Conservation (phyloP, 2,329 filamentous ascomycete genomes). For the Rutstroemia sp. region DNA sequence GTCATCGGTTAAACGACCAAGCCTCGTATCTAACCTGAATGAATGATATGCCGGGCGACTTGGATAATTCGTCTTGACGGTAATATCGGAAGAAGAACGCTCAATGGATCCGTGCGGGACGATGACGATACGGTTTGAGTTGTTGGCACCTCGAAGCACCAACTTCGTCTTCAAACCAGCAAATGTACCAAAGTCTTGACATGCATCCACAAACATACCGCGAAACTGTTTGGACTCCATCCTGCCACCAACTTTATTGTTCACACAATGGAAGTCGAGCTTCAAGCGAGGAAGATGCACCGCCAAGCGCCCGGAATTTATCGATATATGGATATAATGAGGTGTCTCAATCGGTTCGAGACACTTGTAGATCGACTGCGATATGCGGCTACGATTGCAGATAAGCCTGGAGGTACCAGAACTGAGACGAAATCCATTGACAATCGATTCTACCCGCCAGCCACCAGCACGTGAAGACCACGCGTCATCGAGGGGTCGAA, state of each 20-base stretch:
- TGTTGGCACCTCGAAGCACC: conserved; percentile 32
- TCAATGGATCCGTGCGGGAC: not conserved
- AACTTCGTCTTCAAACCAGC: conserved; percentile 43
- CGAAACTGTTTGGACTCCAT: conserved; percentile 40
- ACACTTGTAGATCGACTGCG: conserved; percentile 14
- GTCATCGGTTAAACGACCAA: conserved; percentile 44
- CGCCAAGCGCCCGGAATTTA: conserved; percentile 24
- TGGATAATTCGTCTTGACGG: conserved; percentile 22
- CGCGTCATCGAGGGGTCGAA: conserved; percentile 16
- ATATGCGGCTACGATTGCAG: too few species aligned
- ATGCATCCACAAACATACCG: conserved; percentile 40
- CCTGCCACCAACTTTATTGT: conserved; percentile 20
- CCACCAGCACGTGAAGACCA: conserved; percentile 20
- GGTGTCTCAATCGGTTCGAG: conserved; percentile 33
- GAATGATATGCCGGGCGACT: conserved; percentile 29
- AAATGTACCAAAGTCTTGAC: conserved; percentile 41
- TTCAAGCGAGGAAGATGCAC: conserved; percentile 41
- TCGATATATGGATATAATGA: conserved; percentile 31
- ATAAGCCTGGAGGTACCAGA: too few species aligned
- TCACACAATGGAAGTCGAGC: conserved; percentile 36
- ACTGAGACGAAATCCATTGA: too few species aligned
- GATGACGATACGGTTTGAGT: conserved; percentile 35
- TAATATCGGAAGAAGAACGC: conserved; percentile 27
- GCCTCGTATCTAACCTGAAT: conserved; percentile 41
- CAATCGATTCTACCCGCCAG: too few species aligned